These are phyloP conservation scores for Tephrocybe sp. DNA, from an alignment of 768 basidiomycete species.

Conservation along the genomic window DNA sequence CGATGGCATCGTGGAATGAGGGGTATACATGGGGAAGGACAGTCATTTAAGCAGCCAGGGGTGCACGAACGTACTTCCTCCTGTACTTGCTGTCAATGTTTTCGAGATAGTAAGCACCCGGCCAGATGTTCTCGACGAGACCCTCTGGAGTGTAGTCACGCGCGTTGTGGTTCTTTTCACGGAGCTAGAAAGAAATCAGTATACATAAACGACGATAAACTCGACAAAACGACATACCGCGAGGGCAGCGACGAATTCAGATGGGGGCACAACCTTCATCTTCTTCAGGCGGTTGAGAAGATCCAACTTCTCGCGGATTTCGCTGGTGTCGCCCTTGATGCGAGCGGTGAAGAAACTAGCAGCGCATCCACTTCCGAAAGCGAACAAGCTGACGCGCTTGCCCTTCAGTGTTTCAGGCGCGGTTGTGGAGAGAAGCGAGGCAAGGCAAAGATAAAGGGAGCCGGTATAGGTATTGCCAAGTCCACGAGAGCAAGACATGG, in stretches of 20 bases:
- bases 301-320: constrained; percentile 80
- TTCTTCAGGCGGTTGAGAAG: constrained; percentile 70
- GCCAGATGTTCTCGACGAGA: constrained; percentile 89
- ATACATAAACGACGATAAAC: constrained; percentile 1
- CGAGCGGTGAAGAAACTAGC: constrained; percentile 87
- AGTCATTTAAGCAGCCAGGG: constrained; percentile 32
- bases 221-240: constrained; percentile 40
- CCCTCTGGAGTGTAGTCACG: constrained; percentile 83
- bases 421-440: constrained; percentile 75
- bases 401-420: constrained; percentile 66
- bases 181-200: constrained; percentile 58
- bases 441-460: constrained; percentile 91
- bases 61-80: constrained; percentile 72
- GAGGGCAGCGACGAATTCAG: constrained; percentile 87
- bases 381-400: constrained; percentile 91
- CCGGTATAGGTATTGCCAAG: constrained; percentile 99
- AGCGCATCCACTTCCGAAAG: constrained; percentile 96
- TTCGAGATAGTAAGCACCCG: constrained; percentile 90
- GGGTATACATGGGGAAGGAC: constrained; percentile 12
- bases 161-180: constrained; percentile 95
- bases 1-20: constrained; percentile 11
- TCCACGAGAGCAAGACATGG: constrained; percentile 83
- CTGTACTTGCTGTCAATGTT: constrained; percentile 88
- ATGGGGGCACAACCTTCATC: constrained; percentile 90
- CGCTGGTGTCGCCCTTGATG: constrained; percentile 83